These are phyloP conservation scores for Didymella segeticola DNA, from an alignment of 2,329 filamentous ascomycete genomes.

Conservation along the genomic window DNA sequence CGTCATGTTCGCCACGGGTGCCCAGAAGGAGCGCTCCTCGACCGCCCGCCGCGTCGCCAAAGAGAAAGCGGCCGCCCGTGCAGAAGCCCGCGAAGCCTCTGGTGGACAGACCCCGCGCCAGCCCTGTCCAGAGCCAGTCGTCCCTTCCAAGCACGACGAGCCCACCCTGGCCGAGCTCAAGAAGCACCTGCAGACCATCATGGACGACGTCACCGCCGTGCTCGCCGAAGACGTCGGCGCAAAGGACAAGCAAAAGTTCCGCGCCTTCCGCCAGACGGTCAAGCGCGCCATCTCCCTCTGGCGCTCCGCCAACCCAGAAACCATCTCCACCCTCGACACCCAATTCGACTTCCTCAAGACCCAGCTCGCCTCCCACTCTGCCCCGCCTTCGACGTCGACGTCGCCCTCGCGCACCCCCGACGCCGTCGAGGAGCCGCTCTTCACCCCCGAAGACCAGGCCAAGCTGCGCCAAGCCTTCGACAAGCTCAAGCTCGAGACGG, in stretches of 20 bases:
- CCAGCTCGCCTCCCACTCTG: constrained; percentile 27
- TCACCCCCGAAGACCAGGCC: constrained; percentile 62
- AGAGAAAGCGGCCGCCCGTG: constrained; percentile 39
- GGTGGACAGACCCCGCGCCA: constrained; percentile 27
- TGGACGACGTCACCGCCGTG: constrained; percentile 64
- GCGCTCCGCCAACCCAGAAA: constrained; percentile 50
- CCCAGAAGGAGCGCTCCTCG: constrained; percentile 61
- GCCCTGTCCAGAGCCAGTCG: constrained; percentile 3
- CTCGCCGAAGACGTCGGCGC: constrained; percentile 66
- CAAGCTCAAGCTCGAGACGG: constrained; percentile 72
- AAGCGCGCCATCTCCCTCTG: constrained; percentile 68
- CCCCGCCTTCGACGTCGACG: not conserved
- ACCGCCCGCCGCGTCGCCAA: constrained; percentile 39
- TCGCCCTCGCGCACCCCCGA: not conserved
- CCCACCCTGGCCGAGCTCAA: constrained; percentile 42
- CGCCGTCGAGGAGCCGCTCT: constrained; percentile 23
- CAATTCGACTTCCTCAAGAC: constrained; percentile 56
- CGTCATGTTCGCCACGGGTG: constrained; percentile 87
- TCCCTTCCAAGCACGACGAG: constrained; percentile 27
- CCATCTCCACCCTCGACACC: constrained; percentile 52
- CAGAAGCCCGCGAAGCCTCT: constrained; percentile 30
- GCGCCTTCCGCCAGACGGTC: constrained; percentile 72
- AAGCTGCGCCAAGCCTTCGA: constrained; percentile 65
- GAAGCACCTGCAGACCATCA: constrained; percentile 43
- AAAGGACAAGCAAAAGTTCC: constrained; percentile 77